A percentile compares a stretch with the other conserved stretches of the same genome.
These are phyloP conservation scores for Dictyostelium firmibasis DNA, from an alignment of 78 protist species.

Conservation along the genomic window DNA sequence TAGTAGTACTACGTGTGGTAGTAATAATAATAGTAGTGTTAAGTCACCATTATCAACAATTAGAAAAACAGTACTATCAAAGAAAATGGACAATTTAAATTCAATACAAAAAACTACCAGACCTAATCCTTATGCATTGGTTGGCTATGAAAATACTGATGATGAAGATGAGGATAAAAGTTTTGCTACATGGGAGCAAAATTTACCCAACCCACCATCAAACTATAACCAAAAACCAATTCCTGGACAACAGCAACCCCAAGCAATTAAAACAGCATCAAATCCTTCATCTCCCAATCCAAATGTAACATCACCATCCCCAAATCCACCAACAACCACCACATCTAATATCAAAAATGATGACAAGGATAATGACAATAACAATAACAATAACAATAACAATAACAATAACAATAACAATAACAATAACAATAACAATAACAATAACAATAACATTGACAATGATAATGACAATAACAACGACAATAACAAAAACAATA, in stretches of 20 bases:
- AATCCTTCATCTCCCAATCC: background rate
- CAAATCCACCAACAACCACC: background rate
- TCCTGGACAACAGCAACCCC: background rate
- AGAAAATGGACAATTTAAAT: background rate
- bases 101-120: background rate
- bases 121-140: background rate
- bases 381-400: background rate
- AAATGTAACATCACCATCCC: background rate
- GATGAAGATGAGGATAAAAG: slow-evolving; percentile 29
- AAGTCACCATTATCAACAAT: background rate
- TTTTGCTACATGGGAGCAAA: slow-evolving; percentile 38
- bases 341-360: background rate
- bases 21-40: background rate
- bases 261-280: background rate
- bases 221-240: background rate
- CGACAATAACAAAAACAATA: too few species aligned
- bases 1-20: background rate
- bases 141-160: slow-evolving; percentile 1
- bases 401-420: too few species aligned
- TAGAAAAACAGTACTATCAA: background rate
- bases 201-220: background rate
- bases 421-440: too few species aligned
- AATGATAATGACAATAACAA: too few species aligned
- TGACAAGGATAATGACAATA: background rate
- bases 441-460: too few species aligned